Evolutionary conservation across 306 rosid genomes (phyloP), one percentile per base, ranked within the genome.

Genomic region (Cucurbita pepo): DNA sequence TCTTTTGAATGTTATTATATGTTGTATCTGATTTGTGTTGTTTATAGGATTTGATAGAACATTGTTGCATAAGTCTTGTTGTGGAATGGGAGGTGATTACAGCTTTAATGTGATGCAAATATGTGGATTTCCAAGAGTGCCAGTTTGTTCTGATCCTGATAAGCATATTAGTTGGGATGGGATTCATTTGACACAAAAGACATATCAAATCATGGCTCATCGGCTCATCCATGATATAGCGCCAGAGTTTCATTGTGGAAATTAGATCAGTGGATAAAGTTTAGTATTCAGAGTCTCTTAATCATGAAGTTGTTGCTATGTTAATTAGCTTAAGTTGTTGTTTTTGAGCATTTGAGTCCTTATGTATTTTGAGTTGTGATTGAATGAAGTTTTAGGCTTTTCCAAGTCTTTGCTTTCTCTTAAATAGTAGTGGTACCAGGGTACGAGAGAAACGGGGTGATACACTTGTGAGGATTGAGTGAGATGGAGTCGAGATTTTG

Each of bases 81-180:
- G 80, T 51, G 80, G 76, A 14, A 37, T 1, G 12, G 80, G 75
- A 18, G 76, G 80, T 4, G 71, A 51, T 18, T 70, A 77, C 12
- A 30, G 52, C n/a, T 77, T 77, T 40, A 51, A 51, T 22, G 10
- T 60, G 10, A 15, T 36, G 37, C 53, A 71, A 25, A 52, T 41
- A 7, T 71, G 76, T 41, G 80, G 80, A 52, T 38, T 16, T 76
- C 34, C 52, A 0, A 37, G 63, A 36, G 72, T 51, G 1, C 73
- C 64, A 6, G 72, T 61, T 51, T 77, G 80, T 50, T 14, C 77
- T 6, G 61, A 71, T 40, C 80, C 80, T 14, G 19, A 71, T 7
- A 45, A 71, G 34, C 71, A 12, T 8, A 77, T 77, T 7, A 71
- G 77, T n/a, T 77, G 76, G 76, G 80, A 77, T 77, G 80, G 80